A percentile compares a stretch with the other conserved stretches of the same genome.
Conservation (phyloP, 306 rosid species). For the Dryas octopetala region DNA sequence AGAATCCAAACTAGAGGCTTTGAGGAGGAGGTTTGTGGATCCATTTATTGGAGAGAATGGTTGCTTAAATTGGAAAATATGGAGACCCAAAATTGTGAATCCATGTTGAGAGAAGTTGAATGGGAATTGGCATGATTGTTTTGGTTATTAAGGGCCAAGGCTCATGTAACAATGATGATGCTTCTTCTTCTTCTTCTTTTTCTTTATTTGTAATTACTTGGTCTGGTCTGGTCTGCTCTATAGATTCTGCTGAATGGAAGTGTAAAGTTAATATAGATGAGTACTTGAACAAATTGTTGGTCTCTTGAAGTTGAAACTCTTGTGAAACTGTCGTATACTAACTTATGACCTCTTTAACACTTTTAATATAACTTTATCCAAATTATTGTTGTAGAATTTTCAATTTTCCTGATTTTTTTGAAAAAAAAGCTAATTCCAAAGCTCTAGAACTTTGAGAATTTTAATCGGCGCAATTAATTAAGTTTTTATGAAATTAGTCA, state of each 20-base stretch:
- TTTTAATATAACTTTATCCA: no score
- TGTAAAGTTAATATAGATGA: neutral
- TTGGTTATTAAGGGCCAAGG: slow-evolving; percentile 4
- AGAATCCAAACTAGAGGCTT: slow-evolving; percentile 38
- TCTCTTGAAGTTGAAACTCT: neutral
- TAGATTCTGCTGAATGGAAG: neutral
- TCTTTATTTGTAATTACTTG: neutral
- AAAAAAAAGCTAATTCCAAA: no score
- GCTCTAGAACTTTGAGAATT: no score
- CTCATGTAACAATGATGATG: neutral
- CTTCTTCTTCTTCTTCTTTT: neutral
- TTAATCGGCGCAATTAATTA: neutral
- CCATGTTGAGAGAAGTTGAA: slow-evolving; percentile 25
- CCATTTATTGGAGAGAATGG: slow-evolving; percentile 45
- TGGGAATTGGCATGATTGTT: neutral
- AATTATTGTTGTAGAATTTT: no score
- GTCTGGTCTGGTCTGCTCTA: no score
- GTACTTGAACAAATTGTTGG: neutral
- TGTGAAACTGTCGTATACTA: neutral
- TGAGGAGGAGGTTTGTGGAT: slow-evolving; percentile 39
- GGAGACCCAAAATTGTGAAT: slow-evolving; percentile 41
- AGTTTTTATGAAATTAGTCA: neutral
- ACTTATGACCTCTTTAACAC: no score
- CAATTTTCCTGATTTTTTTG: no score
- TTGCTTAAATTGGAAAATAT: slow-evolving; percentile 36